These are phyloP conservation scores for Scorias spongiosa DNA, from an alignment of 2,329 filamentous ascomycete genomes.

Conservation along the genomic window DNA sequence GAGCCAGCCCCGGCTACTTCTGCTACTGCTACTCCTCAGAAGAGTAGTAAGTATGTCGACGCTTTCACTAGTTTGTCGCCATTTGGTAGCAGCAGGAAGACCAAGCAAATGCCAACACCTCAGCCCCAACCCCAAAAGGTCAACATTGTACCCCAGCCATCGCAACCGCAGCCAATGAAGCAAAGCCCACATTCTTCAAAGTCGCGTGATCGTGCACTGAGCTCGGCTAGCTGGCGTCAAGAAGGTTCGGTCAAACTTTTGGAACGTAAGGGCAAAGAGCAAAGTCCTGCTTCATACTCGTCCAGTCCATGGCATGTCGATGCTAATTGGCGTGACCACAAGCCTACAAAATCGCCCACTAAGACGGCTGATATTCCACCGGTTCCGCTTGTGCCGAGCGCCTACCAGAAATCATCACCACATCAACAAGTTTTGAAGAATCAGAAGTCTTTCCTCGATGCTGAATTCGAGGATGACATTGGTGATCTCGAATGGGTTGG, in stretches of 20 bases:
- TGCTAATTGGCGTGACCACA: slow-evolving; percentile 35
- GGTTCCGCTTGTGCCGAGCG: slow-evolving; percentile 4
- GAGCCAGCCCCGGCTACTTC: slow-evolving; percentile 18
- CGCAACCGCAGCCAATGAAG: slow-evolving; percentile 5
- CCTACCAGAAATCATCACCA: slow-evolving; percentile 5
- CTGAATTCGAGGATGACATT: slow-evolving; percentile 40
- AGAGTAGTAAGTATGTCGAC: slow-evolving; percentile 17
- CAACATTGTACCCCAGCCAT: not conserved
- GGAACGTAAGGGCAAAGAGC: slow-evolving; percentile 13
- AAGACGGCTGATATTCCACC: slow-evolving; percentile 5
- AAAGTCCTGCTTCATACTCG: slow-evolving; percentile 5
- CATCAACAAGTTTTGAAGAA: slow-evolving; percentile 9
- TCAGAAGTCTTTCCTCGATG: slow-evolving; percentile 22
- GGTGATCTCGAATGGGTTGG: slow-evolving; percentile 89
- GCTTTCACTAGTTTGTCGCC: slow-evolving; percentile 18
- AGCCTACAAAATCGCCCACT: slow-evolving; percentile 6
- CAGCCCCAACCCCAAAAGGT: not conserved
- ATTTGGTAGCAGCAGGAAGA: slow-evolving; percentile 20
- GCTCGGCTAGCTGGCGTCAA: slow-evolving; percentile 16
- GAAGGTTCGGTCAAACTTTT: slow-evolving; percentile 18
- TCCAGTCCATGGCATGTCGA: slow-evolving; percentile 27
- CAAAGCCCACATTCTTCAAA: not conserved
- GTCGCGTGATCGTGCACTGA: slow-evolving; percentile 14
- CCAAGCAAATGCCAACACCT: slow-evolving; percentile 5
- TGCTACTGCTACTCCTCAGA: slow-evolving; percentile 13